Evolutionary conservation across 2,329 filamentous ascomycete species (phyloP).

Genomic region (Epichloe gansuensis): DNA sequence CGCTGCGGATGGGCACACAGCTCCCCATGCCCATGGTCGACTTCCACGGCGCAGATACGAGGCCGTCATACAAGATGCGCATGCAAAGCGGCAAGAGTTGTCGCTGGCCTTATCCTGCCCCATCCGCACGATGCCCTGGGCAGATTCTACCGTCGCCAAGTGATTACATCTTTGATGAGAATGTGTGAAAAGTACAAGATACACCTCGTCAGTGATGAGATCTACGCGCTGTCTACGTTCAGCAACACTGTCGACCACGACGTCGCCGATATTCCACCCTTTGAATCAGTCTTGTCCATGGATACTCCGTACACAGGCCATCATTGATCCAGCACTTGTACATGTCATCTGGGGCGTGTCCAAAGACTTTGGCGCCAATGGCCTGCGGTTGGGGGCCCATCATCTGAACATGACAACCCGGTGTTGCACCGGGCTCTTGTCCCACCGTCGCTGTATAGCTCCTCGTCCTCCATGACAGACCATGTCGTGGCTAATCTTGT

Average conservation of each 20-base stretch:
- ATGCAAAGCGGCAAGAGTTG: slow-evolving; percentile 22
- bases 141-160: slow-evolving; percentile 29
- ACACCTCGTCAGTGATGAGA: slow-evolving; percentile 38
- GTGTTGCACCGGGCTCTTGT: slow-evolving; percentile 24
- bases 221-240: slow-evolving; percentile 40
- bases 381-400: slow-evolving; percentile 37
- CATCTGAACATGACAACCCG: slow-evolving; percentile 32
- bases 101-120: slow-evolving; percentile 37
- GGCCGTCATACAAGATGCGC: slow-evolving; percentile 24
- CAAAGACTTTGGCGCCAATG: slow-evolving; percentile 45
- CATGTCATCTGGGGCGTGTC: slow-evolving; percentile 37
- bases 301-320: slow-evolving; percentile 16
- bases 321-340: slow-evolving; percentile 35
- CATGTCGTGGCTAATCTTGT: slow-evolving; percentile 27
- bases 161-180: slow-evolving; percentile 28
- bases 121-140: slow-evolving; percentile 41
- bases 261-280: slow-evolving; percentile 17
- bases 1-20: slow-evolving; percentile 25
- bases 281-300: slow-evolving; percentile 34
- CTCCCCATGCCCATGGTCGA: slow-evolving; percentile 31
- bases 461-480: slow-evolving; percentile 29
- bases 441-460: slow-evolving; percentile 1
- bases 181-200: slow-evolving; percentile 31
- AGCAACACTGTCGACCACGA: slow-evolving; percentile 21
- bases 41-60: slow-evolving; percentile 33